phyloP scores from a whole-genome alignment of 441 rosid genomes.

The Isatis lusitanica region DNA sequence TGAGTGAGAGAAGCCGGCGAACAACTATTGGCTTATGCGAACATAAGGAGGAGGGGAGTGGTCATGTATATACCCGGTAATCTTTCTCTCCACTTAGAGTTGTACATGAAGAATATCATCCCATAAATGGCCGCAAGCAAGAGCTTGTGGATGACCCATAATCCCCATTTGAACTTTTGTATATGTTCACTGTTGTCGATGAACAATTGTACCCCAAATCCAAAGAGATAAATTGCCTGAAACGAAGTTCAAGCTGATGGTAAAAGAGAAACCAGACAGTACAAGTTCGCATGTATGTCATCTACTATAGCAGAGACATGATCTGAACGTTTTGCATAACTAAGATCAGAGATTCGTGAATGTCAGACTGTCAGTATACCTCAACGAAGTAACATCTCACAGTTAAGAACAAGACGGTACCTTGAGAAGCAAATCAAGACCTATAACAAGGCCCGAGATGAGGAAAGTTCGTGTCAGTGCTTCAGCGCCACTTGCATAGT shows the following conservation, averaged over 20 bases:
- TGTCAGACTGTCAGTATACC: background rate
- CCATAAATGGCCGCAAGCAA: slow-evolving; percentile 78
- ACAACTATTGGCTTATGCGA: background rate
- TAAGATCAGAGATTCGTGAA: background rate
- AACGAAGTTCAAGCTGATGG: slow-evolving; percentile 4
- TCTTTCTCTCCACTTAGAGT: slow-evolving; percentile 81
- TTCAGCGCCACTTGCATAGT: slow-evolving; percentile 71
- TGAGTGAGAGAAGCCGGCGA: background rate
- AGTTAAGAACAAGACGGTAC: slow-evolving; percentile 37
- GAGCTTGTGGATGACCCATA: slow-evolving; percentile 84
- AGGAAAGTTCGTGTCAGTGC: slow-evolving; percentile 75
- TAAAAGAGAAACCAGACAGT: background rate
- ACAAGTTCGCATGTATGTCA: background rate
- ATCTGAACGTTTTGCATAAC: background rate
- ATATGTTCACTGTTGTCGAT: slow-evolving; percentile 51
- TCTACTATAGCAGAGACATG: background rate
- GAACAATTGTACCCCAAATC: slow-evolving; percentile 78
- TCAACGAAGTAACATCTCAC: background rate
- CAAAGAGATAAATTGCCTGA: slow-evolving; percentile 79
- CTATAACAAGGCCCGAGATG: slow-evolving; percentile 68
- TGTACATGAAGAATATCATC: slow-evolving; percentile 72
- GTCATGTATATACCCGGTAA: slow-evolving; percentile 63
- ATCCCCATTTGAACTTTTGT: slow-evolving; percentile 66
- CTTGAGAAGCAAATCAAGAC: slow-evolving; percentile 82
- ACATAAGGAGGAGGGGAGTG: background rate